Percentiles rank a stretch among this genome's conserved stretches.
phyloP scores from a whole-genome alignment of 306 rosid species.

The Prunus campanulata region DNA sequence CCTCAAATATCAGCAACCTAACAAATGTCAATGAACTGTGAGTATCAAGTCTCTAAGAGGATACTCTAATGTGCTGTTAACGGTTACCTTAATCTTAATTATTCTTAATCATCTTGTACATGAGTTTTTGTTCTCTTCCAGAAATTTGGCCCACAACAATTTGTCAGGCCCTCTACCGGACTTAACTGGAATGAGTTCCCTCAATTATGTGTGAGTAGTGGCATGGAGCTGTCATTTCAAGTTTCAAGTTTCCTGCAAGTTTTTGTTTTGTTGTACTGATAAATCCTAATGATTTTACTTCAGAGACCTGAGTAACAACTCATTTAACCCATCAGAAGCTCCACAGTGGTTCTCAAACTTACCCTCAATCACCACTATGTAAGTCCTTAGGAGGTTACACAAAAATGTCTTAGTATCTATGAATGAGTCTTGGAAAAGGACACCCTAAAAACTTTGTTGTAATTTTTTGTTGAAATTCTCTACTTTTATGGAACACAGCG shows the following conservation, averaged over 20 bases:
- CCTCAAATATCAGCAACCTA: slow-evolving; percentile 68
- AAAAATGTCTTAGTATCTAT: background rate
- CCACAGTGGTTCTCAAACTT: slow-evolving; percentile 73
- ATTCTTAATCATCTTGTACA: slow-evolving; percentile 1
- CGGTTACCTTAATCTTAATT: background rate
- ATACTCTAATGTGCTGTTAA: background rate
- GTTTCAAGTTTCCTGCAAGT: background rate
- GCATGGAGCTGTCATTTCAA: slow-evolving; percentile 12
- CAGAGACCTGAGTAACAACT: slow-evolving; percentile 91
- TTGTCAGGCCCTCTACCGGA: slow-evolving; percentile 71
- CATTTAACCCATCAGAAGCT: slow-evolving; percentile 62
- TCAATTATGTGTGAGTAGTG: slow-evolving; percentile 74
- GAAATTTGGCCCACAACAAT: slow-evolving; percentile 67
- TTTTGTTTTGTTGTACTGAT: slow-evolving; percentile 21
- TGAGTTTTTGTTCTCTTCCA: slow-evolving; percentile 35
- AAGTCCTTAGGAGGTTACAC: slow-evolving; percentile 36
- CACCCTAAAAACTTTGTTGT: background rate
- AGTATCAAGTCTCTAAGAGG: slow-evolving; percentile 28
- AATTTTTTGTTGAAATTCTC: background rate
- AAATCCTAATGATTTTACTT: slow-evolving; percentile 9
- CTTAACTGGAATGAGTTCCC: slow-evolving; percentile 58
- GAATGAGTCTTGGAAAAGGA: background rate
- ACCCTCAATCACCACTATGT: slow-evolving; percentile 77
- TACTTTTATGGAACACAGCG: slow-evolving; percentile 30
- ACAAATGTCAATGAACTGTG: slow-evolving; percentile 67